Conservation (phyloP, 2,329 filamentous ascomycete species). For the Penicillium decumbens region DNA sequence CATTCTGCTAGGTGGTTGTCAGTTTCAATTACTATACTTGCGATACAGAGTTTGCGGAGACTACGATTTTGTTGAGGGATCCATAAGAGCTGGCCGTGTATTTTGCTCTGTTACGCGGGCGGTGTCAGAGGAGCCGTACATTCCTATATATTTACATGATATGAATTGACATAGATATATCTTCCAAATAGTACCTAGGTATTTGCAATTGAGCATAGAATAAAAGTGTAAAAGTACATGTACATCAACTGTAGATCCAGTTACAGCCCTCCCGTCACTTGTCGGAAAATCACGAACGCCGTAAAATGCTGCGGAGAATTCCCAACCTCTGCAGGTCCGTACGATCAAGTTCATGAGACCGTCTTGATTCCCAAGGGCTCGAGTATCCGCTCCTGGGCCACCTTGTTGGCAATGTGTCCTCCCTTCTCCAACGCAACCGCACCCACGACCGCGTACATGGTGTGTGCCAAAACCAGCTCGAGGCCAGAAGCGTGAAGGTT, state of each 20-base stretch:
- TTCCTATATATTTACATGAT: constrained; percentile 24
- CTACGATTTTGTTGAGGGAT: constrained; percentile 46
- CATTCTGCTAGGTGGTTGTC: constrained; percentile 63
- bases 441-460: constrained; percentile 80
- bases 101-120: constrained; percentile 64
- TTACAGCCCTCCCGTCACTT: constrained; percentile 19
- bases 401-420: constrained; percentile 66
- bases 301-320: constrained; percentile 34
- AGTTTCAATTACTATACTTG: constrained; percentile 60
- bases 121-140: constrained; percentile 82
- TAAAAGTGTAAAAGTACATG: constrained; percentile 33
- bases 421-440: constrained; percentile 86
- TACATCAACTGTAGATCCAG: constrained; percentile 25
- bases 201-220: constrained; percentile 15
- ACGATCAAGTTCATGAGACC: constrained; percentile 18
- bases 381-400: constrained; percentile 74
- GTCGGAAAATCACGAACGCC: constrained; percentile 29
- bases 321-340: constrained; percentile 15
- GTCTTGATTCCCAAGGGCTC: constrained; percentile 44
- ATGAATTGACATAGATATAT: not conserved
- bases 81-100: constrained; percentile 71
- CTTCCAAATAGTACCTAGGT: constrained; percentile 4
- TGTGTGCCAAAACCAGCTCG: constrained; percentile 68
- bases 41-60: constrained; percentile 60
- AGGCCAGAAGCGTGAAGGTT: constrained; percentile 69